These are phyloP conservation scores for Penicillium silybi DNA, from an alignment of 495 filamentous ascomycete species.

Conservation along the genomic window DNA sequence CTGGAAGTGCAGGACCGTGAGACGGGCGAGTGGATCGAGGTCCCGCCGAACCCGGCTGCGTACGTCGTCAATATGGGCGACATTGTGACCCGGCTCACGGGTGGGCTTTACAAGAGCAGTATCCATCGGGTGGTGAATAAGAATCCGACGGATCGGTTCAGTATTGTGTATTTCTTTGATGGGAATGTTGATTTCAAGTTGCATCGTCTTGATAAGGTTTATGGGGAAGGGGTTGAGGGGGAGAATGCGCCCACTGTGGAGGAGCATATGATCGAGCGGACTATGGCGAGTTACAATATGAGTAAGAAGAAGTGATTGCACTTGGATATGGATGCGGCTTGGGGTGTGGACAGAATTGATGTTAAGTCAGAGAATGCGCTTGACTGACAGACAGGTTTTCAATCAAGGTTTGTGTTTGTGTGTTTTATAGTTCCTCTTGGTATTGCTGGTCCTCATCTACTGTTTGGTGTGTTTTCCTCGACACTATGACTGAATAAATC, in stretches of 20 bases:
- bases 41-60: constrained; percentile 24
- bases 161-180: constrained; percentile 43
- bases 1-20: constrained; percentile 28
- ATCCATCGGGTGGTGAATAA: constrained; percentile 35
- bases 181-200: constrained; percentile 29
- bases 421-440: neutral
- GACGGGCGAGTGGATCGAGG: constrained; percentile 25
- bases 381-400: neutral
- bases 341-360: no score
- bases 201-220: constrained; percentile 10
- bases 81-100: constrained; percentile 26
- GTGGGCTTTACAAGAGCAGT: constrained; percentile 28
- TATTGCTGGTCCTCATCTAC: neutral
- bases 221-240: constrained; percentile 2
- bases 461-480: neutral
- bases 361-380: neutral
- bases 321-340: no score
- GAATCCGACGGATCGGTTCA: constrained; percentile 35
- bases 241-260: constrained; percentile 24
- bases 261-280: constrained; percentile 23
- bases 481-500: constrained; percentile 1
- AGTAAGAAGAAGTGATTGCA: neutral
- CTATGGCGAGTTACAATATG: constrained; percentile 9
- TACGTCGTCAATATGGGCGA: constrained; percentile 38
- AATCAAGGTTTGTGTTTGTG: neutral